These are phyloP conservation scores for Penicillium ochrochloron DNA, from an alignment of 495 filamentous ascomycete genomes.

Conservation along the genomic window DNA sequence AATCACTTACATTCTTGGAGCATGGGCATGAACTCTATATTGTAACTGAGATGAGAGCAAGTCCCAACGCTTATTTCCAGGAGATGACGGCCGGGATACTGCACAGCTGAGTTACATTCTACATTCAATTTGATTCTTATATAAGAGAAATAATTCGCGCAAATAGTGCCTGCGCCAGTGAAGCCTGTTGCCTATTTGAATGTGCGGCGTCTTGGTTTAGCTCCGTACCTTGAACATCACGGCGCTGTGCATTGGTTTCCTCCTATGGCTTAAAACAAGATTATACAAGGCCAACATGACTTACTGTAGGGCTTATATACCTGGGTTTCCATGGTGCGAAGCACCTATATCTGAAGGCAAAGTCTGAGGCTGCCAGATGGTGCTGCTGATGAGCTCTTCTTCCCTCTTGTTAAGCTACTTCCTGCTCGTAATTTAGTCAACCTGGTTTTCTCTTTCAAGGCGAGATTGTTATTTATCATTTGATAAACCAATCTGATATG, in stretches of 20 bases:
- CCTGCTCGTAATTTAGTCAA: too few species aligned
- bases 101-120: too few species aligned
- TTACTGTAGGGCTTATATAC: neutral
- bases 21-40: neutral
- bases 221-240: slow-evolving; percentile 3
- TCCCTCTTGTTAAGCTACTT: too few species aligned
- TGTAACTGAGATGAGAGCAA: neutral
- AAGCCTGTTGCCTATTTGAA: neutral
- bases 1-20: neutral
- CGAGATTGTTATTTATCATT: too few species aligned
- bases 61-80: neutral
- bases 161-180: neutral
- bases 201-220: neutral
- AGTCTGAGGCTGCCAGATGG: neutral
- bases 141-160: neutral
- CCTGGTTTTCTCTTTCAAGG: too few species aligned
- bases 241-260: neutral
- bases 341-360: too few species aligned
- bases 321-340: neutral
- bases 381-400: neutral
- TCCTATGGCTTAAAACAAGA: too few species aligned
- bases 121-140: neutral
- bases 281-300: neutral
- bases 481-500: too few species aligned
- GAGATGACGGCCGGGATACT: too few species aligned